Evolutionary conservation across 2,329 filamentous ascomycete genomes (phyloP).

Genomic region (Cladobotryum mycophilum): DNA sequence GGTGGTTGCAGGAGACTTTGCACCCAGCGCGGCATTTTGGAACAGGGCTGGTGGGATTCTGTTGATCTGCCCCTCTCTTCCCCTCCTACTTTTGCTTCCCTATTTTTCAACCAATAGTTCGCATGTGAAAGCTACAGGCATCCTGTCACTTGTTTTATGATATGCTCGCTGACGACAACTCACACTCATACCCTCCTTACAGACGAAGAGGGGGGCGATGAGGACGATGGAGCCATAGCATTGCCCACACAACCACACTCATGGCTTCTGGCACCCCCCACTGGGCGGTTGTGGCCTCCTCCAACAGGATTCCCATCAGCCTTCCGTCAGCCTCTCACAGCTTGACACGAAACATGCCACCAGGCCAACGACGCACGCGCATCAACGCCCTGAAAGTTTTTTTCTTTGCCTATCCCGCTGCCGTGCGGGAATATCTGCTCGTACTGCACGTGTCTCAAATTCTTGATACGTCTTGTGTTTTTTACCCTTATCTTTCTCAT

Average conservation of each 20-base stretch:
- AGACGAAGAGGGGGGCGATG: too few species aligned
- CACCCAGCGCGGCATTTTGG: too few species aligned
- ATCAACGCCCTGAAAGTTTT: slow-evolving; percentile 1
- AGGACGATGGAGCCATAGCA: background rate
- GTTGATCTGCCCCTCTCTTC: too few species aligned
- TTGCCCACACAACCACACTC: too few species aligned
- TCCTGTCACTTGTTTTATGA: too few species aligned
- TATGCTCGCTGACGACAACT: background rate
- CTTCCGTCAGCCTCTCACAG: slow-evolving; percentile 25
- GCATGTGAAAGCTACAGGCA: background rate
- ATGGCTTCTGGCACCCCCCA: background rate
- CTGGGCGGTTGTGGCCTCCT: slow-evolving; percentile 1
- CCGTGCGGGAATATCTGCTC: background rate
- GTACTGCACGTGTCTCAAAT: too few species aligned
- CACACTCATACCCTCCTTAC: background rate
- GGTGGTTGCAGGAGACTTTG: too few species aligned
- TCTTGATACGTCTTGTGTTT: too few species aligned
- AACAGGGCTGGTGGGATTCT: too few species aligned
- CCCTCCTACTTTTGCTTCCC: background rate
- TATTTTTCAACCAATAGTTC: background rate
- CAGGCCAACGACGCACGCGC: slow-evolving; percentile 3
- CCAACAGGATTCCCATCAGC: slow-evolving; percentile 16
- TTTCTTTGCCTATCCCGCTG: slow-evolving; percentile 3
- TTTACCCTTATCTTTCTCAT: too few species aligned
- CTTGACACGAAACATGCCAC: slow-evolving; percentile 23